These are phyloP conservation scores for Trichophyton simii DNA, from an alignment of 2,329 filamentous ascomycete genomes.

Conservation along the genomic window DNA sequence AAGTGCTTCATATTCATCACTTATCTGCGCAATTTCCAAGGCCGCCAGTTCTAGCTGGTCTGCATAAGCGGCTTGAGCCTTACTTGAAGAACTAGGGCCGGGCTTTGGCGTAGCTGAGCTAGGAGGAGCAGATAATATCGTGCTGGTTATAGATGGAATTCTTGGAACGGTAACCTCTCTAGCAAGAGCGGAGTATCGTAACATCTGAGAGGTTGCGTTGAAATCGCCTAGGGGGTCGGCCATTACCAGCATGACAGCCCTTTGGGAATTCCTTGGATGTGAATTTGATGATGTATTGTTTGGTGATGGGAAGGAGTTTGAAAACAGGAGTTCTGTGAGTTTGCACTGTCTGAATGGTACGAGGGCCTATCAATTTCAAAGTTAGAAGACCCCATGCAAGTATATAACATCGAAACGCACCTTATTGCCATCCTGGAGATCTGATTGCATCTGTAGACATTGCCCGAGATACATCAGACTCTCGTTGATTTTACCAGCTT, in stretches of 20 bases:
- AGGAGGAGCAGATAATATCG: conserved; percentile 40
- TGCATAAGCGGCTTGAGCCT: conserved; percentile 28
- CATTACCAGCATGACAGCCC: conserved; percentile 89
- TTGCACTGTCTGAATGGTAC: conserved; percentile 77
- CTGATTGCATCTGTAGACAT: conserved; percentile 89
- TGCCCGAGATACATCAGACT: conserved; percentile 97
- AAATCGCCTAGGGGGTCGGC: conserved; percentile 88
- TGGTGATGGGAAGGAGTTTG: conserved; percentile 68
- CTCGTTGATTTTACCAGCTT: conserved; percentile 97
- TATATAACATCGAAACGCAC: conserved; percentile 33
- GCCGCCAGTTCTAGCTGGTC: conserved; percentile 73
- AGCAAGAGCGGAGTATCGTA: conserved; percentile 85
- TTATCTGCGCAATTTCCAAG: conserved; percentile 67
- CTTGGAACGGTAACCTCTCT: conserved; percentile 86
- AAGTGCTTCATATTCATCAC: conserved; percentile 63
- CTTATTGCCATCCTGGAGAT: conserved; percentile 60
- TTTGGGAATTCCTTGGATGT: conserved; percentile 49
- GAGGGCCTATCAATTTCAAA: conserved; percentile 39
- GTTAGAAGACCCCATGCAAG: background rate
- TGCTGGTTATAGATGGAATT: conserved; percentile 67
- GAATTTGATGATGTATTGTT: conserved; percentile 34
- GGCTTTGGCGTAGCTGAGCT: conserved; percentile 20
- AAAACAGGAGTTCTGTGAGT: conserved; percentile 71
- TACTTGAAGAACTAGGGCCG: conserved; percentile 18
- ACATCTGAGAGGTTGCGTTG: conserved; percentile 91